Evolutionary conservation across 768 basidiomycete species (phyloP).

Genomic region (Tricholoma bakamatsutake): DNA sequence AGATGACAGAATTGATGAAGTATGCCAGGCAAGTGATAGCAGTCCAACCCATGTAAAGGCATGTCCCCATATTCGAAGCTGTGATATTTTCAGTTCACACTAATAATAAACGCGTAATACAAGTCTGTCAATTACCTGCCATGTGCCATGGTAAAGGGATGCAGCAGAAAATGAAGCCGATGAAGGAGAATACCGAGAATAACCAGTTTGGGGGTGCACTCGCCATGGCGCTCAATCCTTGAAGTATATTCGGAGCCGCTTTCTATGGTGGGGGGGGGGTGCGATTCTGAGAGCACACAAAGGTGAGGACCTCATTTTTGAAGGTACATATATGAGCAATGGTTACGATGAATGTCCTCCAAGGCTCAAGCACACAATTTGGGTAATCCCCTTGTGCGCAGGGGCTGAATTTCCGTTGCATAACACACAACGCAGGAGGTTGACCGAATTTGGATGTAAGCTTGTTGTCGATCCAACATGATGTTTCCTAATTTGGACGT

Average conservation of each 20-base stretch:
- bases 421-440: too few species aligned
- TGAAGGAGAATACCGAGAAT: not conserved
- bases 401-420: too few species aligned
- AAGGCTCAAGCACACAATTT: not conserved
- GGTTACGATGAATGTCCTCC: not conserved
- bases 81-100: not conserved
- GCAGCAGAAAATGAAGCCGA: not conserved
- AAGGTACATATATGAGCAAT: not conserved
- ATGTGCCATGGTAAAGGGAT: not conserved
- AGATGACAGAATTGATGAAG: slow-evolving; percentile 65
- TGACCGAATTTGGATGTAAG: too few species aligned
- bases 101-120: not conserved
- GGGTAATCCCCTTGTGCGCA: not conserved
- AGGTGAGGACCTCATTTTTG: not conserved
- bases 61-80: slow-evolving; percentile 36
- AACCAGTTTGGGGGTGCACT: not conserved
- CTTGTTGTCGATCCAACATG: too few species aligned
- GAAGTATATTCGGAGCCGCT: too few species aligned
- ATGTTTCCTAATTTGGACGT: too few species aligned
- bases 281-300: not conserved
- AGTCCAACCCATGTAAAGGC: slow-evolving; percentile 67
- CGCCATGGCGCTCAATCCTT: not conserved
- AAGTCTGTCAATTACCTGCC: slow-evolving; percentile 8
- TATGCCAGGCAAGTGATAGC: slow-evolving; percentile 49
- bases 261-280: too few species aligned